These are phyloP conservation scores for Puya raimondii DNA, from an alignment of 176 grass and related monocot genomes.

Conservation along the genomic window DNA sequence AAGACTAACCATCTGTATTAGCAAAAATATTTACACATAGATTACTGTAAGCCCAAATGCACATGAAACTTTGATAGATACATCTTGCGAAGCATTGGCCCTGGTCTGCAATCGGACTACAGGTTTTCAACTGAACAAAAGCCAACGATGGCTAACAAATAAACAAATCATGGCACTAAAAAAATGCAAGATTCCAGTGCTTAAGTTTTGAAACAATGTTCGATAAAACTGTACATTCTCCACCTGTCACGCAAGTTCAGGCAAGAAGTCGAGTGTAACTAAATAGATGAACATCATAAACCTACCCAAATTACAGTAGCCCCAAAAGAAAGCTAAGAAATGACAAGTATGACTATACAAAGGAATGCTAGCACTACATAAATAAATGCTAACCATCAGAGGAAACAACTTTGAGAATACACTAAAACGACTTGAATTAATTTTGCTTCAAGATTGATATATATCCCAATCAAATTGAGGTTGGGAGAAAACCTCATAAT, in stretches of 20 bases:
- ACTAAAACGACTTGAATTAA: conserved; percentile 30
- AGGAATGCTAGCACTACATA: conserved; percentile 2
- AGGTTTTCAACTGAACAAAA: neutral
- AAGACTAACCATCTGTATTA: too few species aligned
- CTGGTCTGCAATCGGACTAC: too few species aligned
- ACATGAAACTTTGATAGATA: too few species aligned
- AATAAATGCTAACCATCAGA: conserved; percentile 6
- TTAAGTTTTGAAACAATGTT: neutral
- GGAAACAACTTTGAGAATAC: conserved; percentile 15
- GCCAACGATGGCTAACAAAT: neutral
- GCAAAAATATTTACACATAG: too few species aligned
- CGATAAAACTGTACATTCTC: neutral
- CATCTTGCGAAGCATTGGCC: too few species aligned
- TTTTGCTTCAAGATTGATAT: conserved; percentile 61
- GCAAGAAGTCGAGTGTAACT: neutral
- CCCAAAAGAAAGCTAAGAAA: conserved; percentile 6
- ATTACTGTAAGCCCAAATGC: too few species aligned
- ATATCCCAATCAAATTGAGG: conserved; percentile 82
- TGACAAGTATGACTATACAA: conserved; percentile 4
- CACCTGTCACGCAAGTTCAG: neutral
- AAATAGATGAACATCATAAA: conserved; percentile 24
- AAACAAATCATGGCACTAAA: neutral
- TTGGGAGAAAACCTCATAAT: conserved; percentile 95
- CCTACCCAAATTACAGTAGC: neutral
- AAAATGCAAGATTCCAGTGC: neutral